Conservation (phyloP, 352 stramenopile genomes). For the Chrysophaeum taylorii region DNA sequence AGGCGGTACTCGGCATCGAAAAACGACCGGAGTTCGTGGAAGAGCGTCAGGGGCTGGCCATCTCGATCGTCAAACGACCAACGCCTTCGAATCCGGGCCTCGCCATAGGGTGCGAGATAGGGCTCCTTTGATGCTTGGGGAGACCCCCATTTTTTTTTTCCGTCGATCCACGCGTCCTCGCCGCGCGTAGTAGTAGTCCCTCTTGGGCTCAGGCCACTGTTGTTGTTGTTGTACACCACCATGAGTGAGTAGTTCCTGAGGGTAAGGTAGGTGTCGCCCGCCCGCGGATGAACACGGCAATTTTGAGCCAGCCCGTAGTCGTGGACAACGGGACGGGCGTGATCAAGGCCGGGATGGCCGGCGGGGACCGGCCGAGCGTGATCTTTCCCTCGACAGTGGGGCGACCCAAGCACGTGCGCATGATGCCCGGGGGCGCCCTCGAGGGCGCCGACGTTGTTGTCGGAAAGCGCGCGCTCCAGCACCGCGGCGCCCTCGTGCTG, state of each 20-base stretch:
- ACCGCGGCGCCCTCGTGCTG: constrained; percentile 62
- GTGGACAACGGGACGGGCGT: constrained; percentile 80
- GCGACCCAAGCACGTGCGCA: constrained; percentile 69
- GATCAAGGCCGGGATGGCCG: constrained; percentile 78
- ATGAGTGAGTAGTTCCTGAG: too few relatives aligned
- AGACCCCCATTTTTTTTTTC: too few relatives aligned
- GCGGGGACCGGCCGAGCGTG: constrained; percentile 61
- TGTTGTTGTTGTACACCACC: too few relatives aligned
- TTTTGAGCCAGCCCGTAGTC: constrained; percentile 35
- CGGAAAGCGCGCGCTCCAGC: constrained; percentile 44
- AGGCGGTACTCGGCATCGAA: constrained; percentile 4
- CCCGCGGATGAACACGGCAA: not conserved
- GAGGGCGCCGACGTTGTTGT: constrained; percentile 74
- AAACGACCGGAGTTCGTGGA: constrained; percentile 2
- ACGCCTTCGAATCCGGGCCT: too few relatives aligned
- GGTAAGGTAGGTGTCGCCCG: too few relatives aligned
- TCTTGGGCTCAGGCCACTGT: too few relatives aligned
- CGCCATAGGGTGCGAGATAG: too few relatives aligned
- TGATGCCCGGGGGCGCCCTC: constrained; percentile 68
- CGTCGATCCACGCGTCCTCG: too few relatives aligned
- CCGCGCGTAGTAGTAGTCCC: too few relatives aligned
- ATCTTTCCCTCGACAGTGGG: constrained; percentile 77
- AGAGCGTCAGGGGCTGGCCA: not conserved
- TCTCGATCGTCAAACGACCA: not conserved
- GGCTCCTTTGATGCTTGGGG: too few relatives aligned